A percentile compares a stretch with the other conserved stretches of the same genome.
These are phyloP conservation scores for Rhizopus sp. DNA, from an alignment of 371 early-diverging fungal genomes.

Conservation along the genomic window DNA sequence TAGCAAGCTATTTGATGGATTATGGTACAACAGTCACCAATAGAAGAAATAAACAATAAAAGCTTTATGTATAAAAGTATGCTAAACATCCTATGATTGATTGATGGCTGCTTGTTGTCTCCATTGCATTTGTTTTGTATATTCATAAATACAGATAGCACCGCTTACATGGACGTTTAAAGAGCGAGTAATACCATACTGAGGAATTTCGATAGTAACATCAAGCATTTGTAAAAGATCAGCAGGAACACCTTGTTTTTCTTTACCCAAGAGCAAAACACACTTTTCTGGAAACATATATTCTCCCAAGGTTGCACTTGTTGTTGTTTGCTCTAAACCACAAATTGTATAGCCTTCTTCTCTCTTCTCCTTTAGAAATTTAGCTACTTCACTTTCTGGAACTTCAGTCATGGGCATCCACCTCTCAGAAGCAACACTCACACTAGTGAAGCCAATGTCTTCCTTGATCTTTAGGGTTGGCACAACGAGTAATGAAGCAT, in stretches of 20 bases:
- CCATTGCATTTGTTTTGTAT: slow-evolving; percentile 58
- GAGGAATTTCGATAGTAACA: slow-evolving; percentile 65
- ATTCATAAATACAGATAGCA: slow-evolving; percentile 62
- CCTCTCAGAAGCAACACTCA: slow-evolving; percentile 57
- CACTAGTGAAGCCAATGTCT: slow-evolving; percentile 55
- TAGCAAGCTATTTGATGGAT: slow-evolving; percentile 47
- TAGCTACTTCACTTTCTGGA: slow-evolving; percentile 37
- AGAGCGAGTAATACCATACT: slow-evolving; percentile 62
- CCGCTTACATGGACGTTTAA: slow-evolving; percentile 72
- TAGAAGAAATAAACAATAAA: neutral
- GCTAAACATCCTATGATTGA: neutral
- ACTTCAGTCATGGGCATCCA: slow-evolving; percentile 72
- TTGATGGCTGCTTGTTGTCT: slow-evolving; percentile 23
- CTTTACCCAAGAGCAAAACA: slow-evolving; percentile 57
- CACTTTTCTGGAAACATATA: slow-evolving; percentile 61
- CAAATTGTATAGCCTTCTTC: slow-evolving; percentile 59
- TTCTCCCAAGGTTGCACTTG: slow-evolving; percentile 51
- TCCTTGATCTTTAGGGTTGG: slow-evolving; percentile 43
- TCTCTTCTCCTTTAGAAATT: slow-evolving; percentile 52
- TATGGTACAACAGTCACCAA: slow-evolving; percentile 32
- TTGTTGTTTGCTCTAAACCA: slow-evolving; percentile 71
- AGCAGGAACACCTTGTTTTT: slow-evolving; percentile 62
- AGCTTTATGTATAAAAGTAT: neutral
- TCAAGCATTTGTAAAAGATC: slow-evolving; percentile 59
- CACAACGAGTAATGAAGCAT: slow-evolving; percentile 56